Conservation (phyloP, 2,329 filamentous ascomycete genomes). For the Colletotrichum sp. region DNA sequence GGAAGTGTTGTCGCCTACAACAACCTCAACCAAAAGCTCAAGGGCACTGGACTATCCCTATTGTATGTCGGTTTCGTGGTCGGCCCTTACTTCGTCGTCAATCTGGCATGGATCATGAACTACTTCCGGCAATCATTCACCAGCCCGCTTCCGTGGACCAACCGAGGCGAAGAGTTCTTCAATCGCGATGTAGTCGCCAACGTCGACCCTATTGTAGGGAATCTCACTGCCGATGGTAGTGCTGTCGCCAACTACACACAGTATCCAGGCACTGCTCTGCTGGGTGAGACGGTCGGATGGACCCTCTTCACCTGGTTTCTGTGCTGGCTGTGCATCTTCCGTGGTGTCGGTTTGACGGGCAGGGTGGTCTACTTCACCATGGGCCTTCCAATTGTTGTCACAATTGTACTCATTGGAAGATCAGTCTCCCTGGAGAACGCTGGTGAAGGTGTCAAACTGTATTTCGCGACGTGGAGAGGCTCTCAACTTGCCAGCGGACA, state of each 20-base stretch:
- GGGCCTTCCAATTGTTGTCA: conserved; percentile 62
- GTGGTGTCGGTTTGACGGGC: conserved; percentile 61
- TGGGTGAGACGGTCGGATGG: conserved; percentile 65
- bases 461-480: conserved; percentile 51
- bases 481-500: conserved; percentile 53
- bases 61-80: conserved; percentile 60
- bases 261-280: conserved; percentile 50
- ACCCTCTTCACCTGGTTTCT: conserved; percentile 62
- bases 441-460: conserved; percentile 53
- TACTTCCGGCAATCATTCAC: conserved; percentile 62
- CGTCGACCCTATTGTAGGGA: conserved; percentile 43
- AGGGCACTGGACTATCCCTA: conserved; percentile 57
- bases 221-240: conserved; percentile 38
- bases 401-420: conserved; percentile 60
- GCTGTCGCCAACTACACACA: conserved; percentile 38
- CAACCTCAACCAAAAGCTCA: conserved; percentile 56
- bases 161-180: conserved; percentile 57
- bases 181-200: conserved; percentile 53
- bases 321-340: conserved; percentile 64
- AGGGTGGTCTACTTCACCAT: conserved; percentile 68
- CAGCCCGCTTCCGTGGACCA: conserved; percentile 60
- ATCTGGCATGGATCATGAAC: conserved; percentile 63
- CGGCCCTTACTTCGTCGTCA: conserved; percentile 62
- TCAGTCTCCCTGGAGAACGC: conserved; percentile 60
- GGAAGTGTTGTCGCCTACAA: conserved; percentile 60